phyloP scores from a whole-genome alignment of 768 basidiomycete genomes.

The Tylopilus subfusipes region DNA sequence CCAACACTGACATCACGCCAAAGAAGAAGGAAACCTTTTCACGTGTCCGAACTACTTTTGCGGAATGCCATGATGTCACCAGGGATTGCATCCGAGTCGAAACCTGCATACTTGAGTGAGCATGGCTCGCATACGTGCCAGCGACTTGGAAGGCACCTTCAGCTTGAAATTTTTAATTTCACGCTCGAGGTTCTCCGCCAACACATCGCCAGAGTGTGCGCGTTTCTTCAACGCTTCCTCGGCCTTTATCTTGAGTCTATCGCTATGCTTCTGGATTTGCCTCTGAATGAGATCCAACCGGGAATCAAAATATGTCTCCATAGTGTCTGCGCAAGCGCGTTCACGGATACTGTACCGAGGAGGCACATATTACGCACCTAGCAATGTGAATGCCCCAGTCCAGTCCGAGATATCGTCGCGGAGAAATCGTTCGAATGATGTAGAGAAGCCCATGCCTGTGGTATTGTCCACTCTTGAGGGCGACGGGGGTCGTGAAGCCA shows the following conservation, averaged over 20 bases:
- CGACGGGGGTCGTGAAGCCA: slow-evolving; percentile 39
- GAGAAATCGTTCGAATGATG: slow-evolving; percentile 68
- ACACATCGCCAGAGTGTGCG: slow-evolving; percentile 50
- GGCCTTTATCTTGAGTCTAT: slow-evolving; percentile 75
- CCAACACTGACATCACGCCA: slow-evolving; percentile 85
- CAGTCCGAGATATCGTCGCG: slow-evolving; percentile 74
- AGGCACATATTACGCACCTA: slow-evolving; percentile 50
- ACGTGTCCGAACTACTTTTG: slow-evolving; percentile 77
- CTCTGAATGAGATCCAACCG: slow-evolving; percentile 81
- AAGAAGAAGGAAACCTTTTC: slow-evolving; percentile 91
- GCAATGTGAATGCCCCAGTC: slow-evolving; percentile 78
- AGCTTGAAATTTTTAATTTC: slow-evolving; percentile 85
- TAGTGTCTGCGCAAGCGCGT: slow-evolving; percentile 59
- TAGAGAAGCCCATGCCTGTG: slow-evolving; percentile 50
- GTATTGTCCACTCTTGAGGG: slow-evolving; percentile 34
- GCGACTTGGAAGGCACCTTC: slow-evolving; percentile 50
- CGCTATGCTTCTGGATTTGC: slow-evolving; percentile 81
- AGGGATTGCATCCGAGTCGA: slow-evolving; percentile 75
- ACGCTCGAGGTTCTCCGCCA: slow-evolving; percentile 77
- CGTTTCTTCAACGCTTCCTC: slow-evolving; percentile 76
- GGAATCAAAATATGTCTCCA: slow-evolving; percentile 95
- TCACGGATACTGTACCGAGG: neutral
- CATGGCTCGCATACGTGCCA: neutral
- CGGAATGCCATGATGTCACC: slow-evolving; percentile 87
- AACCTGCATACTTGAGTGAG: slow-evolving; percentile 47